Percentiles rank a stretch among this genome's conserved stretches.
These are phyloP conservation scores for Kockiozyma suomiensis DNA, from an alignment of 805 yeast genomes.

Conservation along the genomic window DNA sequence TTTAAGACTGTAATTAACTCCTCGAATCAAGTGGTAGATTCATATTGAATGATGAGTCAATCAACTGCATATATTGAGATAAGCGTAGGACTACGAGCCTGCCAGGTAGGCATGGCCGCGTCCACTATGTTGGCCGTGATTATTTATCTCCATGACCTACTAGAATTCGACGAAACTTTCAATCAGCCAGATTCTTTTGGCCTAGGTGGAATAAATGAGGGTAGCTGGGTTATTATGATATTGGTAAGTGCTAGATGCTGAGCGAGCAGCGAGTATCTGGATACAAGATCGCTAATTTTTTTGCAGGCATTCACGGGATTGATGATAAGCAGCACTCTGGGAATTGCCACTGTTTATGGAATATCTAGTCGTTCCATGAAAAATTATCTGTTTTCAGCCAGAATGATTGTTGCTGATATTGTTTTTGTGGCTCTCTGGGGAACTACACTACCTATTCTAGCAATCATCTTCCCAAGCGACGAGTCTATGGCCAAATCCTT, in stretches of 20 bases:
- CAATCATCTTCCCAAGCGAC: conserved; percentile 16
- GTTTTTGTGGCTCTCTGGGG: conserved; percentile 25
- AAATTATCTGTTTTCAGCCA: not conserved
- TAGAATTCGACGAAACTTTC: not conserved
- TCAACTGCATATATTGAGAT: not conserved
- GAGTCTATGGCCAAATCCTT: not conserved
- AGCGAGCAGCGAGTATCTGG: not conserved
- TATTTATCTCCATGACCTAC: conserved; percentile 11
- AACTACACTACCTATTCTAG: conserved; percentile 18
- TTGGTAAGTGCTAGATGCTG: conserved; percentile 6
- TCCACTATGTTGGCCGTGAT: not conserved
- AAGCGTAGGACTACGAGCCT: conserved; percentile 2
- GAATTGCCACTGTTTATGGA: not conserved
- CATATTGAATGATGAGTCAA: not conserved
- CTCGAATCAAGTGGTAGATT: too few species aligned
- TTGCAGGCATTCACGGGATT: not conserved
- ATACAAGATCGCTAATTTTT: not conserved
- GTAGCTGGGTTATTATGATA: not conserved
- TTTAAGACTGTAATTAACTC: too few species aligned
- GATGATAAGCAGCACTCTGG: conserved; percentile 1
- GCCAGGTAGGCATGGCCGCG: conserved; percentile 6
- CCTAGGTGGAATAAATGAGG: conserved; percentile 12
- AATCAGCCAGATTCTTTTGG: conserved; percentile 2
- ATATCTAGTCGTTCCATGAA: not conserved
- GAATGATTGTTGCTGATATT: conserved; percentile 12